A percentile compares a stretch with the other conserved stretches of the same genome.
Conservation (phyloP, 441 rosid genomes). For the Geranium incanum region DNA sequence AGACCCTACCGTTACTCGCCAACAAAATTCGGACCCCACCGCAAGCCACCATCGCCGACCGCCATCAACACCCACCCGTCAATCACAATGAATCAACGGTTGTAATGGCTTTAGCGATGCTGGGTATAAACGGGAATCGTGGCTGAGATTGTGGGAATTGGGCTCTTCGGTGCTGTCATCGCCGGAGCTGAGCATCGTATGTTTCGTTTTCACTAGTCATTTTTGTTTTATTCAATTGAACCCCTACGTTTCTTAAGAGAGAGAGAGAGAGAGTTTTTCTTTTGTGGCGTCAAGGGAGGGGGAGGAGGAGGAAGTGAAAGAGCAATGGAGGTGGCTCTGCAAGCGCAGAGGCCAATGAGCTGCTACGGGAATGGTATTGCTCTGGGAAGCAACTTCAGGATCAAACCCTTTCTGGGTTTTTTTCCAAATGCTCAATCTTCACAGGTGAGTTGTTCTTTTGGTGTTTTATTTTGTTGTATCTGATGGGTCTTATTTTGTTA, state of each 20-base stretch:
- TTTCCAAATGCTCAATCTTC: conserved; percentile 32
- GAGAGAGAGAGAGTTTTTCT: not conserved
- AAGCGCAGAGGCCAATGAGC: conserved; percentile 43
- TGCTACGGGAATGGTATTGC: conserved; percentile 31
- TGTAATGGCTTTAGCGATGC: not conserved
- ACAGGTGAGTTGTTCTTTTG: conserved; percentile 23
- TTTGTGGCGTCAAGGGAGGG: no score
- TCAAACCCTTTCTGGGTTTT: conserved; percentile 45
- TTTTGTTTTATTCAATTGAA: not conserved
- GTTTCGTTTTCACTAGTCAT: not conserved
- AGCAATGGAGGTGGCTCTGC: conserved; percentile 62
- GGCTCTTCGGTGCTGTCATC: not conserved
- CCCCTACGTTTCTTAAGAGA: not conserved
- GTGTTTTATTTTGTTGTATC: not conserved
- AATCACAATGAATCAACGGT: not conserved
- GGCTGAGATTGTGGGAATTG: not conserved
- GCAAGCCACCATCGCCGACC: not conserved
- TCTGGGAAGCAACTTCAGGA: conserved; percentile 33
- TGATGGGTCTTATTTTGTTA: not conserved
- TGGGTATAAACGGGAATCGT: not conserved
- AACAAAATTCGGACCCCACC: not conserved
- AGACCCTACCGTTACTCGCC: not conserved
- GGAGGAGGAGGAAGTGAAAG: no score
- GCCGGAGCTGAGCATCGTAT: not conserved
- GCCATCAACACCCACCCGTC: not conserved